Percentiles rank a stretch among this genome's conserved stretches.
These are phyloP conservation scores for Hortaea sp. DNA, from an alignment of 2,329 filamentous ascomycete species.

Conservation along the genomic window DNA sequence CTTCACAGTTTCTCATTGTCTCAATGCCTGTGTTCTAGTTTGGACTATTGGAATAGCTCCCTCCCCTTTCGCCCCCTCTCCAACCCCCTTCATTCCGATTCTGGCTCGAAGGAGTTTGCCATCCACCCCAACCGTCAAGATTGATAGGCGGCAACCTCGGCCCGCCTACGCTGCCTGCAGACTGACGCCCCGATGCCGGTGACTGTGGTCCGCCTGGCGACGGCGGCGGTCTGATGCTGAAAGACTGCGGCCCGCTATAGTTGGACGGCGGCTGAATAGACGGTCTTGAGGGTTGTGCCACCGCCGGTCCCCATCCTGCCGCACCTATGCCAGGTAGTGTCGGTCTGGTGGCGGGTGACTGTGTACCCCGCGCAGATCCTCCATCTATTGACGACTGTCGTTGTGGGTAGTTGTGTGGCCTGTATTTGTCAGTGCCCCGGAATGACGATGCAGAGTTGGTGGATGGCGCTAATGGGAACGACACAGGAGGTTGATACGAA, in stretches of 20 bases:
- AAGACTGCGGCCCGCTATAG: neutral
- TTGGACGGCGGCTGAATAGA: neutral
- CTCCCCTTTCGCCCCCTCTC: neutral
- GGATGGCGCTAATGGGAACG: neutral
- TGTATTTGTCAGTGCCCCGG: slow-evolving; percentile 4
- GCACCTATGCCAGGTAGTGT: neutral
- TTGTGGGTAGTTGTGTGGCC: slow-evolving; percentile 1
- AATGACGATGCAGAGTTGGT: neutral
- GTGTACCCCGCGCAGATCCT: neutral
- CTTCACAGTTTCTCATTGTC: no score
- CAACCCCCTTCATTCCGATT: neutral
- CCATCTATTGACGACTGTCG: neutral
- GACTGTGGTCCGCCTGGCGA: slow-evolving; percentile 3
- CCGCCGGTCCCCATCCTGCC: neutral
- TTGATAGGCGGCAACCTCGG: slow-evolving; percentile 8
- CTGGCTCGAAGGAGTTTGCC: neutral
- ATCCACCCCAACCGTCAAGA: neutral
- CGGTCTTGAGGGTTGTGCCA: slow-evolving; percentile 2
- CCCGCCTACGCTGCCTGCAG: neutral
- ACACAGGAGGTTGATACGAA: neutral
- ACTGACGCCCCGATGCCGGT: slow-evolving; percentile 6
- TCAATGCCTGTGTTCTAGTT: neutral
- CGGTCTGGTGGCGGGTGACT: neutral
- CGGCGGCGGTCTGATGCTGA: slow-evolving; percentile 1
- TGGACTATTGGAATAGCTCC: slow-evolving; percentile 3